Base-by-base conservation (phyloP, 495 filamentous ascomycete species). In the Lindgomyces ingoldianus region DNA sequence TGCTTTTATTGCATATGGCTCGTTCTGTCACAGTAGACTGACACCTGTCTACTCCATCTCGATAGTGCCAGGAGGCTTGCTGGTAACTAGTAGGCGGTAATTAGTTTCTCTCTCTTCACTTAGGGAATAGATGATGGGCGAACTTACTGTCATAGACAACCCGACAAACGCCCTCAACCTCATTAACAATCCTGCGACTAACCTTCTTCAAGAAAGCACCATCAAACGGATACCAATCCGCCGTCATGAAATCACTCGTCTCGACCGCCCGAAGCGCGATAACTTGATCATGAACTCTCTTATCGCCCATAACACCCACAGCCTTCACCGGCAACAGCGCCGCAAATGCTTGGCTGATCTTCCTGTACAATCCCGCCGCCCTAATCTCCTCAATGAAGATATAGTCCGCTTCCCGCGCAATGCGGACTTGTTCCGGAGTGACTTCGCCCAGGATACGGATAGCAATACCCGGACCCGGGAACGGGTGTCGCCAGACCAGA, bases 391-490 rank as follows among this genome's bases (percentile, higher is more conserved):
- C 80, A 70, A 97, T 95, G 78, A 93, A 98, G 72, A 91, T 91
- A 29, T 89, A 74, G 73, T 98, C 94, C 1, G 94, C 94, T 70
- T 90, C 77, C 18, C 92, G 82, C 16, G 86, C 91, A 39, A 96
- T 95, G 25, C 83, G 83, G 25, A 97, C 86, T 53, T 87, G 83
- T 68, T 92, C 88, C 3, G 80, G 79, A 11, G 89, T 96, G 3
- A 97, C 89, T 60, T 96, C 93, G 39, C 94, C 94, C 0, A 96
- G 78, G 51, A 98, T 87, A 52, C 94, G 85, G 70, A 98, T 91
- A 22, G 87, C 94, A 60, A 98, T 85, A 4, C 93, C 94, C 0
- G 94, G 91, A 12, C 88, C 83, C 25, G 88, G 89, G 80, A 95
- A 91, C 33, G 91, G 90, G 70, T 97, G 93, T 16, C 93, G 80